Percentiles rank a stretch among this genome's conserved stretches.
Evolutionary conservation across 768 basidiomycete species (phyloP).

Genomic region (Leccinum longicurvipes): DNA sequence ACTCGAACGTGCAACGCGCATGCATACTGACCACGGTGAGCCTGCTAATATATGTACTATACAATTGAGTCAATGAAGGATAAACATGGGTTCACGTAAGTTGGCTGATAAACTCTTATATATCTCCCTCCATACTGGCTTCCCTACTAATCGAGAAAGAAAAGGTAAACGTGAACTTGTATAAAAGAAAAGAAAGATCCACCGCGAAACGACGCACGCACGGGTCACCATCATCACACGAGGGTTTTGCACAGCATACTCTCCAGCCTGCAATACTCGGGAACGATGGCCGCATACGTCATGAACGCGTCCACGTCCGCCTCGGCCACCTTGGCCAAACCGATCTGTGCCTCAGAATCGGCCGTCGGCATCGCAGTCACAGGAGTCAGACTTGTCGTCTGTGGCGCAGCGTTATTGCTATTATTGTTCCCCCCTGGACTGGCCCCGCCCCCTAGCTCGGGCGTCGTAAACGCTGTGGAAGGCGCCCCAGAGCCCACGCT

Average conservation of each 20-base stretch:
- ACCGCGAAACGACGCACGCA: neutral
- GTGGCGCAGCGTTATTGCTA: constrained; percentile 32
- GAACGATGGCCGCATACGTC: constrained; percentile 82
- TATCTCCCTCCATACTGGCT: neutral
- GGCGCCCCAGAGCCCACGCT: constrained; percentile 38
- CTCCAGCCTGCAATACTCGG: constrained; percentile 79
- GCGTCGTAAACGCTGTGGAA: constrained; percentile 57
- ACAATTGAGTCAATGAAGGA: constrained; percentile 4
- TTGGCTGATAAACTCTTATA: neutral
- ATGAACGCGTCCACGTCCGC: constrained; percentile 82
- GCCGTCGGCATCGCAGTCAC: constrained; percentile 69
- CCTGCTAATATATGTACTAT: constrained; percentile 13
- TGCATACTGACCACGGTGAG: constrained; percentile 12
- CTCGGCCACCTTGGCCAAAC: constrained; percentile 79
- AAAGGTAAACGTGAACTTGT: neutral
- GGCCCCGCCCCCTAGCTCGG: constrained; percentile 45
- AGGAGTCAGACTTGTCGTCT: constrained; percentile 60
- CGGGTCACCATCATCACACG: constrained; percentile 29
- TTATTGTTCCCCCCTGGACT: constrained; percentile 34
- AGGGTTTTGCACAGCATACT: constrained; percentile 68
- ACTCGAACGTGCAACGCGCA: neutral
- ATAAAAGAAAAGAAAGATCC: neutral
- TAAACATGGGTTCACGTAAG: neutral
- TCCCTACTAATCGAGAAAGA: neutral
- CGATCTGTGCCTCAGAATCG: constrained; percentile 71